Evolutionary conservation across 768 basidiomycete genomes (phyloP).

Genomic region (Mycena belliarum): DNA sequence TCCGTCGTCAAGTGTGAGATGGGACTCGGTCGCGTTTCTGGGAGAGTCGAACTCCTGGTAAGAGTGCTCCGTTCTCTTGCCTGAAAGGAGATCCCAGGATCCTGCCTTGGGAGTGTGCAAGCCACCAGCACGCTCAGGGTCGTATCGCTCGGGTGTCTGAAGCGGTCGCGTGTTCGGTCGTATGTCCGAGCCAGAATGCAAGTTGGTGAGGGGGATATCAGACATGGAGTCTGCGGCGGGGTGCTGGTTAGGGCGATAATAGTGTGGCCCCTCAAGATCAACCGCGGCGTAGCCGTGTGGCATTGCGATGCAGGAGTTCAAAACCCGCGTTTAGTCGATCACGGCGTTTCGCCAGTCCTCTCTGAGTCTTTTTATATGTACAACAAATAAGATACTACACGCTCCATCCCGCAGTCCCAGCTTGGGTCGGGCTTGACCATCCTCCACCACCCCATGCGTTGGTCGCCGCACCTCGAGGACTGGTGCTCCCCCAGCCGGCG

Average conservation of each 20-base stretch:
- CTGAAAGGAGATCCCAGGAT: conserved; percentile 50
- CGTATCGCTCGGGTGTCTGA: conserved; percentile 1
- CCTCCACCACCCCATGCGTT: conserved; percentile 38
- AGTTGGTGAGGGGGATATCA: conserved; percentile 11
- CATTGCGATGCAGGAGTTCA: neutral
- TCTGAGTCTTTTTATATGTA: too few species aligned
- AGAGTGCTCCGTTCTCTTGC: conserved; percentile 50
- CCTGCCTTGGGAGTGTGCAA: neutral
- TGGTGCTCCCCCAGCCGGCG: conserved; percentile 18
- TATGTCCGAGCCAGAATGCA: neutral
- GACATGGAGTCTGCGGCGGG: neutral
- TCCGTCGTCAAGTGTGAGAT: conserved; percentile 60
- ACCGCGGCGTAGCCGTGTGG: conserved; percentile 5
- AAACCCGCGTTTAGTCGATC: neutral
- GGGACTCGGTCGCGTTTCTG: conserved; percentile 49
- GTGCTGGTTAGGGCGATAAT: conserved; percentile 5
- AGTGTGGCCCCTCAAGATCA: neutral
- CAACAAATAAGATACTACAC: conserved; percentile 26
- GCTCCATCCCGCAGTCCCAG: conserved; percentile 59
- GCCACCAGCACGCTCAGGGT: conserved; percentile 10
- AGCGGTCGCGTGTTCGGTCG: neutral
- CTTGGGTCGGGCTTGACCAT: conserved; percentile 53
- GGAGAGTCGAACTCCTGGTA: conserved; percentile 59
- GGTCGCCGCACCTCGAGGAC: conserved; percentile 22
- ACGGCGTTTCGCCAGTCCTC: neutral